Base-by-base conservation (phyloP, 768 basidiomycete genomes). In the Auricularia cornea region DNA sequence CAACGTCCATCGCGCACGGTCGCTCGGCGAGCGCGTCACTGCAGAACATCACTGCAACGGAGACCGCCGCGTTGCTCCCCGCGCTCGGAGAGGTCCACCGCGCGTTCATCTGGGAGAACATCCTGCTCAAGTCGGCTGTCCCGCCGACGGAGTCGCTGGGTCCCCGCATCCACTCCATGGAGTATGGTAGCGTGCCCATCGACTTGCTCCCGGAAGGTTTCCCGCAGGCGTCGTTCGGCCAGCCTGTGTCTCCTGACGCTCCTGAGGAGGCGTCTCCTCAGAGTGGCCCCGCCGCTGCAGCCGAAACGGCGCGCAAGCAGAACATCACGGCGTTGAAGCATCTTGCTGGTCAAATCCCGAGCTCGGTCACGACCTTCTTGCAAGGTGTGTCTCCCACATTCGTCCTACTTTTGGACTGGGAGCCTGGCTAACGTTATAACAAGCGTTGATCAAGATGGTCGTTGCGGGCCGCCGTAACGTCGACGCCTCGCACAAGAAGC, bases 401-500 rank as follows among this genome's bases (percentile, higher is more conserved):
- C n/a, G 59, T 30, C 28, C 18, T 26, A 14, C 2, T 38, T 10
- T 38, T 38, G 10, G 10, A 11, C 3, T 60, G 3, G 20, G 20
- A 18, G 28, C 41, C 30, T 14, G 32, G 56, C 63, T 60, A 29
- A 61, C 51, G 35, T 67, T 26, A 64, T 54, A 14, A n/a, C 35
- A 10, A 94, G 92, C 93, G 16, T 84, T 92, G 69, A 87, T 92
- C 65, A 92, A 94, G 75, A 81, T 95, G 73, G 90, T 95, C 74
- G 67, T 73, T 32, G 86, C 92, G 70, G 85, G 85, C 14, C 81
- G 92, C 64, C 84, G 93, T 23, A 91, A 85, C 69, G 83, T 85
- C 11, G 94, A 96, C 68, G 65, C 81, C 3, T 68, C 79, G 18
- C 93, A 95, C 71, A 89, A 84, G 73, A 87, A 88, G 70, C 90